phyloP scores from a whole-genome alignment of 176 grass and related monocot species.

The Triticum monococcum region DNA sequence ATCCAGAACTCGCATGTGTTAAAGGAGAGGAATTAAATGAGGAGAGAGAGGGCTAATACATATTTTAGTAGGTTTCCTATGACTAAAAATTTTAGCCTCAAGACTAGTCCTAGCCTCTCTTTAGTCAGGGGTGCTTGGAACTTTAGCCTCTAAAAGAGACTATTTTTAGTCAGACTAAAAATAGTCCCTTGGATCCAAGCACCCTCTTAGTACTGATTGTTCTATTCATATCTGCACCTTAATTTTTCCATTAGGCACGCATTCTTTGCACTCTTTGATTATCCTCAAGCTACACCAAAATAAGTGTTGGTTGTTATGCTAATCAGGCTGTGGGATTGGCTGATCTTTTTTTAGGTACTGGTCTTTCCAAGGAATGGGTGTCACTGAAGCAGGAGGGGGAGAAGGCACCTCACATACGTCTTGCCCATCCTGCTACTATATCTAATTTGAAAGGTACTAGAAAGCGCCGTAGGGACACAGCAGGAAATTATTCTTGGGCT shows the following conservation, averaged over 20 bases:
- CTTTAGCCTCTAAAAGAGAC: too few relatives aligned
- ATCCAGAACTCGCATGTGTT: too few relatives aligned
- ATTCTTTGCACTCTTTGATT: background rate
- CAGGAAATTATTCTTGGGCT: constrained; percentile 62
- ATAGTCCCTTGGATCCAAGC: too few relatives aligned
- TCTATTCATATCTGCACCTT: constrained; percentile 26
- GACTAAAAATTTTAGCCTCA: too few relatives aligned
- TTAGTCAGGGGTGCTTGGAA: too few relatives aligned
- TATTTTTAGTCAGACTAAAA: too few relatives aligned
- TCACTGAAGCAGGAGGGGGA: constrained; percentile 52
- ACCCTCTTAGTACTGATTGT: constrained; percentile 44
- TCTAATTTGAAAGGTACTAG: constrained; percentile 79
- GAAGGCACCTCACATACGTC: constrained; percentile 68
- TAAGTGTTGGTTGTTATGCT: constrained; percentile 1
- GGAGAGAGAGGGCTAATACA: too few relatives aligned
- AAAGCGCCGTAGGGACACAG: constrained; percentile 74
- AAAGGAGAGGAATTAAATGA: too few relatives aligned
- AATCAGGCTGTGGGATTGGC: constrained; percentile 27
- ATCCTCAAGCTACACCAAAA: background rate
- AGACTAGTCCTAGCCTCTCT: too few relatives aligned
- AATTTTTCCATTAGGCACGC: background rate
- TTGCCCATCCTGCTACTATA: constrained; percentile 50
- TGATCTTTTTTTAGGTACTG: constrained; percentile 51
- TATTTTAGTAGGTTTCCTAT: too few relatives aligned
- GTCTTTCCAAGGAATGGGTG: constrained; percentile 62